Base-by-base conservation (phyloP, 2,329 filamentous ascomycete genomes). In the Colletotrichum agaves region DNA sequence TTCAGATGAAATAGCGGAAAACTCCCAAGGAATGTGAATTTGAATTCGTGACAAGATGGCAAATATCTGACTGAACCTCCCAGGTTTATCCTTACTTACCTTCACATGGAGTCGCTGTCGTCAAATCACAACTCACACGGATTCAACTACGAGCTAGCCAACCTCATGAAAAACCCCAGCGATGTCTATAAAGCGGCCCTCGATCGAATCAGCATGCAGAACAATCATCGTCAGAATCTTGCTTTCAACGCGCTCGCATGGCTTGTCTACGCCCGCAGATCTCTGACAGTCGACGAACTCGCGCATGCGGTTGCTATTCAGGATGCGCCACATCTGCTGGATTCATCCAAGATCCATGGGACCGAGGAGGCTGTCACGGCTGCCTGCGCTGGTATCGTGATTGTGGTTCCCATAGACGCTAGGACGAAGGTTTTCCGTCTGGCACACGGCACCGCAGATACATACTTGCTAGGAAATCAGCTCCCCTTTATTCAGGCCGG, bases 1-100 rank as follows among this genome's bases (percentile, higher is more conserved):
- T 6, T 1, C 57, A 17, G n/a, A 3, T 4, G 41, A 6, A 43
- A 41, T 63, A 1, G 23, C 43, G 7, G 13, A 58, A 12, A 63
- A 41, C 21, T 63, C 57, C 17, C 55, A 65, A 17, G 62, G 62
- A 21, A 61, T 61, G 62, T 46, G 52, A 35, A 56, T 39, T 11
- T 19, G 10, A 15, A 11, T 27, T 4, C 7, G 17, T 15, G 10
- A 23, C 5, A 33, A 33, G 31, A 33, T 33, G 31, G 31, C 31
- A 10, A 33, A 5, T 5, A 33, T 33, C 31, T 33, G 10, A 33
- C 31, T 33, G 31, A 33, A 10, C 10, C 31, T 33, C 3, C 12
- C 6, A 65, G 56, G 46, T 65, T 61, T 12, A 55, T 60, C 3
- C 62, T 65, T n/a, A 46, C 62, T 4, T 46, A 65, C 31, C 44